These are phyloP conservation scores for Bauhinia variegata DNA, from an alignment of 306 rosid species.

Conservation along the genomic window DNA sequence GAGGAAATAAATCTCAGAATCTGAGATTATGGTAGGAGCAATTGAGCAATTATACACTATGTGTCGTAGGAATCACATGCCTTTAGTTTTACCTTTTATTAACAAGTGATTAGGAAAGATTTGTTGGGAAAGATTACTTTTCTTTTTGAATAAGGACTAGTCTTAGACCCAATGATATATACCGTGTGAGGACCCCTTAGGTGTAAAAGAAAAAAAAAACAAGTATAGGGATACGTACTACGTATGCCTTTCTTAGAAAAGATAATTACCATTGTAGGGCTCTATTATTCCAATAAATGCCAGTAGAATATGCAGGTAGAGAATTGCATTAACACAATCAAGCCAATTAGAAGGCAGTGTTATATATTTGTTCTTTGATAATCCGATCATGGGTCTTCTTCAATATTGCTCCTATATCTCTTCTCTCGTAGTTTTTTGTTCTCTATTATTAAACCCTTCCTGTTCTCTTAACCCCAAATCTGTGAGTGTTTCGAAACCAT, in stretches of 20 bases:
- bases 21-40: background rate
- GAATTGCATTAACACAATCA: slow-evolving; percentile 1
- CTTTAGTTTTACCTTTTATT: background rate
- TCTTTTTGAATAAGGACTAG: no score
- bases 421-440: no score
- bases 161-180: no score
- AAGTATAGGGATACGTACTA: background rate
- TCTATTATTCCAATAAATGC: background rate
- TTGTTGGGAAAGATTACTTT: no score
- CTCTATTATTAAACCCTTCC: slow-evolving; percentile 30
- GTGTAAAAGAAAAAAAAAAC: no score
- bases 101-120: background rate
- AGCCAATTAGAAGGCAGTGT: background rate
- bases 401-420: no score
- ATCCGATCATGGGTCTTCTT: no score
- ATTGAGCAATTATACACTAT: background rate
- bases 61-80: background rate
- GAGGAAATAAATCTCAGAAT: background rate
- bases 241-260: no score
- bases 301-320: background rate
- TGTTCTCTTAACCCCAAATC: slow-evolving; percentile 45
- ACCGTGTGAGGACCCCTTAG: no score
- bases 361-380: no score
- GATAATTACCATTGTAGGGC: background rate
- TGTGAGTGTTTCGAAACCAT: no score